These are phyloP conservation scores for Chondrus crispus DNA, from an alignment of 23 red algal genomes.

Conservation along the genomic window DNA sequence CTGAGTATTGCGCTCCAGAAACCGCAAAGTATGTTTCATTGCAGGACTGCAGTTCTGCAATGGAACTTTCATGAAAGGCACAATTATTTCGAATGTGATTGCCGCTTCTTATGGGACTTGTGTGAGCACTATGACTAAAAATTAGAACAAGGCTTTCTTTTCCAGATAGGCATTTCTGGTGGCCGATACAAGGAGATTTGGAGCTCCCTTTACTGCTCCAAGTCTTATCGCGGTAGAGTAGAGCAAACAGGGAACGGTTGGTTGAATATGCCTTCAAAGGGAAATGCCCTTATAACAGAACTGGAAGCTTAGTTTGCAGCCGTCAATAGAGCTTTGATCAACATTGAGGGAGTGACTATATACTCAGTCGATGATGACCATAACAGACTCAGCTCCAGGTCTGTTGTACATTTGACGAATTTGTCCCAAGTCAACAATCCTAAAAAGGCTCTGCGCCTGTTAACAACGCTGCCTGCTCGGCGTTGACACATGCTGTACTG, in stretches of 20 bases:
- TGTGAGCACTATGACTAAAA: not conserved
- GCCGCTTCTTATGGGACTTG: not conserved
- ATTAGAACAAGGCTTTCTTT: not conserved
- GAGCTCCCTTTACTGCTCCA: not conserved
- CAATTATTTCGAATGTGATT: not conserved
- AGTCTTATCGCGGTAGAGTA: not conserved
- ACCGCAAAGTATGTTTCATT: not conserved
- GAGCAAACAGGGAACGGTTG: not conserved
- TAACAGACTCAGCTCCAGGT: not conserved
- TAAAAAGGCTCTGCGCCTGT: too few species aligned
- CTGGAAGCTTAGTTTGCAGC: not conserved
- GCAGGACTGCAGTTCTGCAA: not conserved
- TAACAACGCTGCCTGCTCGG: too few species aligned
- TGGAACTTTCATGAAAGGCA: not conserved
- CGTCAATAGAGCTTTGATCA: not conserved
- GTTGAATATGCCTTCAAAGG: not conserved
- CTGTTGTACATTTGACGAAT: not conserved
- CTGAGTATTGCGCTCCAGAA: not conserved
- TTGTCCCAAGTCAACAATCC: slow-evolving; percentile 12
- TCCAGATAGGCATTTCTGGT: not conserved
- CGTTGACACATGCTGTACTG: too few species aligned
- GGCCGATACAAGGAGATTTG: not conserved
- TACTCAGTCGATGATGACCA: not conserved
- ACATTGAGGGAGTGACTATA: not conserved
- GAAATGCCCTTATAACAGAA: not conserved